These are phyloP conservation scores for Silene coronaria DNA, from an alignment of 179 eudicot genomes.

Conservation along the genomic window DNA sequence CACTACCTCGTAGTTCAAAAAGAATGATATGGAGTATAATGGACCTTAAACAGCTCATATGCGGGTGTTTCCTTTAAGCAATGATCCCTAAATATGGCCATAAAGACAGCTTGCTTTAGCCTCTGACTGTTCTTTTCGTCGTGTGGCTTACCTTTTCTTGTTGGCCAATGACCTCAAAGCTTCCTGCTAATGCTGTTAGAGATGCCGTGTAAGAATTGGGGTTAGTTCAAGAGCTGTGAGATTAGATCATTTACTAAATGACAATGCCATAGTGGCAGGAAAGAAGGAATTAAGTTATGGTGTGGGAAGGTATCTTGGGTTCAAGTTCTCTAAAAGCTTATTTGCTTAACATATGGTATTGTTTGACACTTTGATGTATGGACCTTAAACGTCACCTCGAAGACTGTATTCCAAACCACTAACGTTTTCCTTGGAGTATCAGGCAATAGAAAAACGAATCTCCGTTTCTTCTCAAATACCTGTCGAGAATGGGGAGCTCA, in stretches of 20 bases:
- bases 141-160: background rate
- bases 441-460: constrained; percentile 94
- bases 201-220: background rate
- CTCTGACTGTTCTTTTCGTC: background rate
- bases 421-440: constrained; percentile 12
- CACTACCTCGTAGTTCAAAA: no score
- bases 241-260: no score
- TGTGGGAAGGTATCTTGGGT: no score
- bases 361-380: background rate
- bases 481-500: constrained; percentile 87
- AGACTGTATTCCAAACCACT: constrained; percentile 2
- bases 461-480: constrained; percentile 91
- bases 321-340: no score
- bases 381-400: background rate
- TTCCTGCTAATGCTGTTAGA: background rate
- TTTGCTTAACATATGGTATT: background rate
- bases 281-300: no score
- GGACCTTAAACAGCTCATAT: no score
- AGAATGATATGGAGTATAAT: no score
- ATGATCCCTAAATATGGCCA: background rate
- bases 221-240: no score
- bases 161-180: background rate
- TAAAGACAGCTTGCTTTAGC: background rate
- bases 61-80: background rate
- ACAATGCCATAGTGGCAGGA: no score